phyloP scores from a whole-genome alignment of 257 asterid genomes.

The Ilex aquifolium region DNA sequence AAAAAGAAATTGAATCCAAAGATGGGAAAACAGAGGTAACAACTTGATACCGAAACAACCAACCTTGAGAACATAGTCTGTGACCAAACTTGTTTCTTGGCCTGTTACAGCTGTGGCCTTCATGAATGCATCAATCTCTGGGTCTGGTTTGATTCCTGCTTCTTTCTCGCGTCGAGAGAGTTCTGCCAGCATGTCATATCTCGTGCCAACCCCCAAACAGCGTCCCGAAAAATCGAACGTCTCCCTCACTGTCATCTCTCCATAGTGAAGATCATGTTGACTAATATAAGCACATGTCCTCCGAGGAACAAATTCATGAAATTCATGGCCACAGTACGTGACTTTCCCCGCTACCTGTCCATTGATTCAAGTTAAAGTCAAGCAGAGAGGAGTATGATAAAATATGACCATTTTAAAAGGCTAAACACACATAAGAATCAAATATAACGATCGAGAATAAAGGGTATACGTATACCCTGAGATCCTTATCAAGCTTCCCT shows the following conservation, averaged over 20 bases:
- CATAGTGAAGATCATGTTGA: slow-evolving; percentile 42
- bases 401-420: too few species aligned
- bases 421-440: too few species aligned
- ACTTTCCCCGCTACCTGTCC: slow-evolving; percentile 22
- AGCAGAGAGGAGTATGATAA: not conserved
- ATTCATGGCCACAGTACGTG: slow-evolving; percentile 42
- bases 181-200: slow-evolving; percentile 33
- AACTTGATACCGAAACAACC: not conserved
- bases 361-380: slow-evolving; percentile 7
- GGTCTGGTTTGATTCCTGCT: slow-evolving; percentile 40
- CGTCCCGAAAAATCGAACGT: slow-evolving; percentile 42
- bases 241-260: slow-evolving; percentile 58
- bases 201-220: slow-evolving; percentile 40
- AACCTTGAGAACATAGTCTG: slow-evolving; percentile 39
- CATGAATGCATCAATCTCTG: slow-evolving; percentile 44
- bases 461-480: slow-evolving; percentile 16
- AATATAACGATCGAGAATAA: not conserved
- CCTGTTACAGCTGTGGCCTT: slow-evolving; percentile 36
- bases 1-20: not conserved
- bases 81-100: slow-evolving; percentile 29
- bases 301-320: slow-evolving; percentile 43
- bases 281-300: slow-evolving; percentile 43
- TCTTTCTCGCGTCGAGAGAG: slow-evolving; percentile 41
- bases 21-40: not conserved
- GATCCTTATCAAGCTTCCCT: slow-evolving; percentile 27